Evolutionary conservation across 306 rosid genomes (phyloP).

Genomic region (Macrotyloma uniflorum): DNA sequence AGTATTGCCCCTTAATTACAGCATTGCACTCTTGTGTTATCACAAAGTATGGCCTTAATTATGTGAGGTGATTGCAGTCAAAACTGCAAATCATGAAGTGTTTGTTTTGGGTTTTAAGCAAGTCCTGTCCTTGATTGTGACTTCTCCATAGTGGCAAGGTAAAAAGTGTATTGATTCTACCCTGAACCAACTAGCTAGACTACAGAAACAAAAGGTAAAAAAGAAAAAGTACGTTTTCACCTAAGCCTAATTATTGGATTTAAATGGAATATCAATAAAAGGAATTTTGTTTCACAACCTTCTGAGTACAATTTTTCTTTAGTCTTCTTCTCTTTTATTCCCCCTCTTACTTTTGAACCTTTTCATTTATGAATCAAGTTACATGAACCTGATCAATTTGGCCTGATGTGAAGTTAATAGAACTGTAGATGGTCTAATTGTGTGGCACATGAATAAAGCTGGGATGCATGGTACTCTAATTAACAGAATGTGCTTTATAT

Average conservation of each 20-base stretch:
- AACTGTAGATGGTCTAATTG: constrained; percentile 10
- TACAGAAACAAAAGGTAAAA: neutral
- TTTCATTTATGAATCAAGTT: constrained; percentile 1
- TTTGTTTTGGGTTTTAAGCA: constrained; percentile 41
- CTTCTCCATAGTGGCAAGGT: neutral
- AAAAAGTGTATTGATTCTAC: neutral
- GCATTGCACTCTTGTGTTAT: constrained; percentile 38
- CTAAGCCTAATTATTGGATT: constrained; percentile 12
- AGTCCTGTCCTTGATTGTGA: constrained; percentile 7
- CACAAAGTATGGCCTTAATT: constrained; percentile 42
- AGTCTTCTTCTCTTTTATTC: neutral
- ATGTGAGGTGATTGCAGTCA: constrained; percentile 44
- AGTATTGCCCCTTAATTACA: constrained; percentile 36
- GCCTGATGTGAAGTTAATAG: neutral
- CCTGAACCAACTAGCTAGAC: too few species aligned
- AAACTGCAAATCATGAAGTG: constrained; percentile 33
- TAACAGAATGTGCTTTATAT: constrained; percentile 21
- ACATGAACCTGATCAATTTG: neutral
- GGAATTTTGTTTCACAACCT: constrained; percentile 25
- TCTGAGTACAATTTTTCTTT: neutral
- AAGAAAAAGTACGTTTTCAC: neutral
- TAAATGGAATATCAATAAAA: neutral
- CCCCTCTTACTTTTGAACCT: constrained; percentile 4
- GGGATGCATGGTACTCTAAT: neutral
- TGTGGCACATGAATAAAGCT: constrained; percentile 17